Base-by-base conservation (phyloP, 164 flowering plant species). In the Brasenia schreberi region DNA sequence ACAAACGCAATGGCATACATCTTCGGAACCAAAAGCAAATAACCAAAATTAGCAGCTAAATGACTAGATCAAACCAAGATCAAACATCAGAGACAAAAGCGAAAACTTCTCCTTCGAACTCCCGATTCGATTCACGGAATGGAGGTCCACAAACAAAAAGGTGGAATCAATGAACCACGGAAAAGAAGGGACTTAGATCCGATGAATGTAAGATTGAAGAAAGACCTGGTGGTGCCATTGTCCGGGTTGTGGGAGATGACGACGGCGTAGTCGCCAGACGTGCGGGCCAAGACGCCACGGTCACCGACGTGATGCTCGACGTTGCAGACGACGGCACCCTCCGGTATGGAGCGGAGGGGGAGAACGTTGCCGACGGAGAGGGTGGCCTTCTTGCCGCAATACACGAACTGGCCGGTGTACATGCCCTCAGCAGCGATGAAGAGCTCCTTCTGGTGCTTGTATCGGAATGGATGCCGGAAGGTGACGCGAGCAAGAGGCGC, bases 241-340 rank as follows among this genome's bases (percentile, higher is more conserved):
- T 83, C 87, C 7, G 85, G 85, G 61, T 83, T 83, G 69, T 83
- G 87, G 56, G 81, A 75, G 67, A 83, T 76, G 43, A 83, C 80
- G 19, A 83, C 73, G 1, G 83, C 82, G 19, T 83, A 83, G 62
- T 83, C 87, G 4, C 87, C 87, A 53, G 87, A 81, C 5, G 72
- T 59, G 68, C 87, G 75, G 44, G 87, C 87, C 4, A 83, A 67
- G 12, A 73, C 78, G 6, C 87, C 87, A 6, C 85, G 83, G 56
- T 81, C 87, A 2, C 87, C 87, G 6, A 81, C 84, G 42, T 80
- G 84, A 68, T 82, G 84, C 71, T 84, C 87, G 16, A 84, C 87
- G 72, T 84, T 84, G 72, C 87, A 84, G 7, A 84, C 79, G 7
- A 84, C 87, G 7, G 85, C 87, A 9, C 87, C 87, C 61, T 83